Evolutionary conservation across 2,329 filamentous ascomycete genomes (phyloP), one percentile per base, ranked within the genome.

Genomic region (Epichloe glyceriae): DNA sequence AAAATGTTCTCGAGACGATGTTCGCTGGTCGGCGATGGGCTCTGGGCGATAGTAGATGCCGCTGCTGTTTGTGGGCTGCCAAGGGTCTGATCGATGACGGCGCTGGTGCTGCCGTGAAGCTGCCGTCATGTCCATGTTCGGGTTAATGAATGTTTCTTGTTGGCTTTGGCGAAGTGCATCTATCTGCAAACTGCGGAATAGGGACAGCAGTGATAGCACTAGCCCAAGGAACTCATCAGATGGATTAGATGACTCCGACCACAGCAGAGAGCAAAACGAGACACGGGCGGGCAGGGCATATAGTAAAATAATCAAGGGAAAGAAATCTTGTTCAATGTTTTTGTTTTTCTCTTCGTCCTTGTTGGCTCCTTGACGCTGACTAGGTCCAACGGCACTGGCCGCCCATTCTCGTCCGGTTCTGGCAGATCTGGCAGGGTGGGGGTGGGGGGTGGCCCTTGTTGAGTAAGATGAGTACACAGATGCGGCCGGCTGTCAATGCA

Each of bases 1-100:
- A 61, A 15, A 61, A 15, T 57, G 41, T n/a, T 46, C 50, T 26
- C 41, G 22, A 15, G 50, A 53, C n/a, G 46, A 20, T 8, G 47
- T 30, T 47, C 46, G 45, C 34, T 38, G 41, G 38, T 40, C 47
- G 50, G 19, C n/a, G 38, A 30, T 43, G 19, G 52, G 19, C 15
- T 47, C 52, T 26, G 46, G 50, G n/a, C 52, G 52, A n/a, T 54
- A 54, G 43, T 50, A 54, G 47, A 54, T 41, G 50, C 50, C 47
- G 39, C 42, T 50, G 40, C 33, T 50, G 40, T 49, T 46, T 19
- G 50, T 40, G 22, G 46, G n/a, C 10, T 46, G 41, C 52, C 52
- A 54, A 22, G 43, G n/a, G 17, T 37, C 52, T 19, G 52, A 42
- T 19, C 50, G 52, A 12, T 38, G 52, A 40, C 43, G 50, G 19